A percentile compares a stretch with the other conserved stretches of the same genome.
Conservation (phyloP, 2,329 filamentous ascomycete genomes). For the Venturia asperata region DNA sequence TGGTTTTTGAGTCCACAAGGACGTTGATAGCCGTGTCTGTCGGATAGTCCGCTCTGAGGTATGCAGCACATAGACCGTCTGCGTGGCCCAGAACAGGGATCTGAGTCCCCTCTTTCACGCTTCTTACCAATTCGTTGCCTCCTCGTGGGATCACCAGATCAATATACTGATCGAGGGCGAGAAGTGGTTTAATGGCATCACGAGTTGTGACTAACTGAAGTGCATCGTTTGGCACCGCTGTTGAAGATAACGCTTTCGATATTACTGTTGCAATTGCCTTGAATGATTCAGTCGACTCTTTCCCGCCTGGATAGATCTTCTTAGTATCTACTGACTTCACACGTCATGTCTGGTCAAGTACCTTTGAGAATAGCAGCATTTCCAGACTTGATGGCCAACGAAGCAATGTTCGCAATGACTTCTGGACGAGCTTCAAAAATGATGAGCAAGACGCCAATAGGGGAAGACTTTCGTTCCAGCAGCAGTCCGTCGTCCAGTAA, state of each 20-base stretch:
- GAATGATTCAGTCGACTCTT: constrained; percentile 94
- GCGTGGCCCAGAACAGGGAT: constrained; percentile 96
- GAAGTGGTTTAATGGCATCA: constrained; percentile 81
- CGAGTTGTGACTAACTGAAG: constrained; percentile 92
- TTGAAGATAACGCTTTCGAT: constrained; percentile 63
- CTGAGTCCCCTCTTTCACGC: constrained; percentile 83
- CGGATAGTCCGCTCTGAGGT: constrained; percentile 74
- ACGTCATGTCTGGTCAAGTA: constrained; percentile 24
- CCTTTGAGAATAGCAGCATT: constrained; percentile 96
- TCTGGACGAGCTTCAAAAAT: constrained; percentile 98
- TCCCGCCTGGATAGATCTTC: constrained; percentile 58
- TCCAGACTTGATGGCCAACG: constrained; percentile 90
- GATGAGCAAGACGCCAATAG: constrained; percentile 94
- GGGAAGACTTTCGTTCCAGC: constrained; percentile 82
- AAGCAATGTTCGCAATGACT: constrained; percentile 96
- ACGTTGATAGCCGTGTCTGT: constrained; percentile 63
- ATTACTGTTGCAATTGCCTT: constrained; percentile 82
- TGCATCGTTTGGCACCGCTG: constrained; percentile 73
- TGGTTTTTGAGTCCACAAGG: constrained; percentile 84
- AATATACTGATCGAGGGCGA: constrained; percentile 77
- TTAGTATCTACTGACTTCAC: constrained; percentile 4
- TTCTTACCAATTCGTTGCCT: constrained; percentile 80
- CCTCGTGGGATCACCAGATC: constrained; percentile 93
- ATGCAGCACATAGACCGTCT: constrained; percentile 84
- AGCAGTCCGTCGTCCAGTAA: constrained; percentile 78